phyloP scores from a whole-genome alignment of 164 flowering plant genomes.

The Hamamelis virginiana region DNA sequence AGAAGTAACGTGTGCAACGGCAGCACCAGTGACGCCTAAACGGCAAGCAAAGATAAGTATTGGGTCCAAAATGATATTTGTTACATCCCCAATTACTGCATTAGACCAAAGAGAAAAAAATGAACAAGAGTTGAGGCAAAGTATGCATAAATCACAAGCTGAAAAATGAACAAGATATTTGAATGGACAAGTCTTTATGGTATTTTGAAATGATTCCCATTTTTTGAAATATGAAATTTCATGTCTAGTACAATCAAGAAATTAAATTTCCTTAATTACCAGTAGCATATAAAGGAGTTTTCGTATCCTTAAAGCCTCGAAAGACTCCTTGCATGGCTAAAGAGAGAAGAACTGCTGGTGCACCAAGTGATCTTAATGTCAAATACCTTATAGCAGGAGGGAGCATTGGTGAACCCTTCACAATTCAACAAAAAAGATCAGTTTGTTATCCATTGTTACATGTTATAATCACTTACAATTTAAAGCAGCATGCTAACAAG shows the following conservation, averaged over 20 bases:
- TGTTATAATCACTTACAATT: neutral
- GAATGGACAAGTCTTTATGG: too few species aligned
- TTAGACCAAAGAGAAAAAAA: neutral
- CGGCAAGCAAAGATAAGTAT: conserved; percentile 63
- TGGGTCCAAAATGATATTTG: conserved; percentile 81
- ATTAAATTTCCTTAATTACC: conserved; percentile 30
- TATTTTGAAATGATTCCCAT: too few species aligned
- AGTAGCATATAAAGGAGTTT: conserved; percentile 68
- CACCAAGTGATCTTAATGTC: conserved; percentile 60
- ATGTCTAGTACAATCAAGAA: too few species aligned
- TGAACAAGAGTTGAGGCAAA: neutral
- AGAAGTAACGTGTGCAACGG: conserved; percentile 93
- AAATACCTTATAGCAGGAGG: conserved; percentile 54
- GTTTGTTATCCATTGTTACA: neutral
- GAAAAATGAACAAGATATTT: too few species aligned
- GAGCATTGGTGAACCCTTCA: conserved; percentile 63
- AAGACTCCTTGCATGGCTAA: conserved; percentile 74
- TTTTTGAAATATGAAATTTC: too few species aligned
- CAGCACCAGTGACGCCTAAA: conserved; percentile 89
- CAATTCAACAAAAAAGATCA: neutral
- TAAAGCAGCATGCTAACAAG: neutral
- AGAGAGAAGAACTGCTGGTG: conserved; percentile 74
- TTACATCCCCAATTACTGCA: conserved; percentile 71
- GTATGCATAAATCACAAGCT: too few species aligned
- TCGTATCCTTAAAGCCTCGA: conserved; percentile 73